Conservation (phyloP, 441 rosid species). For the Pelargonium myrrhifolium region DNA sequence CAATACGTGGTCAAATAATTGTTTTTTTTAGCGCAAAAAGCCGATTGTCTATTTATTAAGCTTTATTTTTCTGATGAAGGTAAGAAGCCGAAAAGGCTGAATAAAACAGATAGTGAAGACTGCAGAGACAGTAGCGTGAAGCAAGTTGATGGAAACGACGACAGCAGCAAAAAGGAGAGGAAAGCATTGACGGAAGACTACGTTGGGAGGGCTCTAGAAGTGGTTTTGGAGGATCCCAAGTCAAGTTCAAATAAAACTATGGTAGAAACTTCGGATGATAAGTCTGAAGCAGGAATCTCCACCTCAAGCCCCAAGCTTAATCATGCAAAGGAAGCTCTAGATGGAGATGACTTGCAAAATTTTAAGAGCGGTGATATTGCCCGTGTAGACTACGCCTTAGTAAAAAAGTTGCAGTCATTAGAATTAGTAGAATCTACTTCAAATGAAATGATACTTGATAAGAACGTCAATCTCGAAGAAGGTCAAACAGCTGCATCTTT, state of each 20-base stretch:
- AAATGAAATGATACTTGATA: constrained; percentile 13
- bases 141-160: constrained; percentile 14
- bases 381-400: constrained; percentile 12
- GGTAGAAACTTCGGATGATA: neutral
- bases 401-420: constrained; percentile 18
- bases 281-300: constrained; percentile 9
- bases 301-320: constrained; percentile 11
- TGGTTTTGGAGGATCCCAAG: too few species aligned
- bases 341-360: constrained; percentile 24
- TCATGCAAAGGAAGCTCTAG: constrained; percentile 14
- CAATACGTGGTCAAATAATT: neutral
- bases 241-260: too few species aligned
- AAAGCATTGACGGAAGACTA: constrained; percentile 13
- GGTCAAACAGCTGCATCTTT: constrained; percentile 15
- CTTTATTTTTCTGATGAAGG: constrained; percentile 17
- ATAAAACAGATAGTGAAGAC: constrained; percentile 9
- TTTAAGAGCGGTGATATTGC: constrained; percentile 16
- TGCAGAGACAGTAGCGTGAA: constrained; percentile 11
- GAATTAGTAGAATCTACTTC: constrained; percentile 18
- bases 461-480: constrained; percentile 23
- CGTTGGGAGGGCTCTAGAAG: neutral
- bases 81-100: constrained; percentile 12
- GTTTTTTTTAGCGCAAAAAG: too few species aligned
- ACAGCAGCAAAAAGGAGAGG: constrained; percentile 4
- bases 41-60: too few species aligned